Percentiles rank a stretch among this genome's conserved stretches.
These are phyloP conservation scores for Takashimella tepidaria DNA, from an alignment of 1,284 basidiomycete species.

Conservation along the genomic window DNA sequence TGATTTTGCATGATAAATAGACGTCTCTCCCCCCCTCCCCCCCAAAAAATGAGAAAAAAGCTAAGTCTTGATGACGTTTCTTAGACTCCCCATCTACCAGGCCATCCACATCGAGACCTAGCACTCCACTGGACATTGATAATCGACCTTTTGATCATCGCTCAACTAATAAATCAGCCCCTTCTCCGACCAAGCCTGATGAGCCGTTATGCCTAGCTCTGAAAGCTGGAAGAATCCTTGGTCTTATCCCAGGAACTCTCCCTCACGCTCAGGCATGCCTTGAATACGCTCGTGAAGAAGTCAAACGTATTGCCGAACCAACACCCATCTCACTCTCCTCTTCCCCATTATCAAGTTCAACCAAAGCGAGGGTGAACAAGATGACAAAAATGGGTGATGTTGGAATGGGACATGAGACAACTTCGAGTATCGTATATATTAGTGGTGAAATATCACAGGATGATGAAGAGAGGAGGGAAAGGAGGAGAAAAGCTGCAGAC, in stretches of 20 bases:
- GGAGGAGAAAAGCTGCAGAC: slow-evolving; percentile 29
- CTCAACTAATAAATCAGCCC: slow-evolving; percentile 2
- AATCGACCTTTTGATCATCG: slow-evolving; percentile 1
- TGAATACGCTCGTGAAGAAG: slow-evolving; percentile 33
- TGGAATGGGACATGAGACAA: slow-evolving; percentile 21
- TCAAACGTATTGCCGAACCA: slow-evolving; percentile 14
- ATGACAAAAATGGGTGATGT: slow-evolving; percentile 6
- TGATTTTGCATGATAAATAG: background rate
- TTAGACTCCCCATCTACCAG: slow-evolving; percentile 32
- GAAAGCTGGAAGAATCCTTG: slow-evolving; percentile 35
- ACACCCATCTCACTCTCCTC: background rate
- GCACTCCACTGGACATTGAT: slow-evolving; percentile 19
- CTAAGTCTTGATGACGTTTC: too few relatives aligned
- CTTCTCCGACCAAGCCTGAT: background rate
- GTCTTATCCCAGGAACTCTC: slow-evolving; percentile 30
- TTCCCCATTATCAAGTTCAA: background rate
- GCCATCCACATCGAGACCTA: slow-evolving; percentile 28
- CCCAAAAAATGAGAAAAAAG: too few relatives aligned
- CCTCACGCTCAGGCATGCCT: slow-evolving; percentile 29
- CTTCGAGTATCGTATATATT: slow-evolving; percentile 19
- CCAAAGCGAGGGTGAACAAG: background rate
- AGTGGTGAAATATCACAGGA: slow-evolving; percentile 25
- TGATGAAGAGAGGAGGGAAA: slow-evolving; percentile 28
- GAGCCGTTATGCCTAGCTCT: slow-evolving; percentile 23
- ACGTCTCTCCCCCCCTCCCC: background rate